Evolutionary conservation across 176 grass and related monocot species (phyloP), one percentile per base, ranked within the genome.

Genomic region (Juncus effusus): DNA sequence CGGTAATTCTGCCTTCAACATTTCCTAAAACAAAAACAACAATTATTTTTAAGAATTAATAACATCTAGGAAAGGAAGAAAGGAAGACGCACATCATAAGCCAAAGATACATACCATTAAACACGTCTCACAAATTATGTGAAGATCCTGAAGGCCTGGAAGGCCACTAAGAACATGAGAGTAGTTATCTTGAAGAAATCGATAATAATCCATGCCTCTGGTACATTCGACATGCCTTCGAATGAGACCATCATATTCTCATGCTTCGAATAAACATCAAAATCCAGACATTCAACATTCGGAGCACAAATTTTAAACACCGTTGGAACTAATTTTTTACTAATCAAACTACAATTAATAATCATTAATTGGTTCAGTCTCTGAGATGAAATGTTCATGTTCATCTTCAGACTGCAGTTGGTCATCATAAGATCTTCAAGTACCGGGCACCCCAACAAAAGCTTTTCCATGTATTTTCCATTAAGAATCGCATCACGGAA

Each of bases 141-240:
- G 6, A 47, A 47, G 44, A 47, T 47, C 9, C 9, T 47, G 1
- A 9, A 47, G 44, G 9, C 44, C 44, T 47, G 44, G 9, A 47
- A 47, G 44, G 44, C 44, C 44, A 47, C 44, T 47, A 47, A 47
- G 44, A 47, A 47, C 6, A 47, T 47, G 44, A 47, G 4, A 9
- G 9, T 47, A 47, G 2, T 9, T 6, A 47, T 47, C 44, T 47
- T 9, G 1, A 5, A 8, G 1, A 65, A 0, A 12, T 6, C 13
- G 6, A 50, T 44, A 10, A 44, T 2, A 14, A 65, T n/a, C 38
- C 38, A 42, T 44, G 62, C 62, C 39, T 19, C 44, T 1, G 44
- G 40, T 16, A 65, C 40, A 65, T 40, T 44, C 40, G 62, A 65
- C 62, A 65, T 65, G 62, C 44, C 44, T 19, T 19, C 19, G 16